Conservation (phyloP, 345 rosid genomes). For the Euphorbia pulcherrima region DNA sequence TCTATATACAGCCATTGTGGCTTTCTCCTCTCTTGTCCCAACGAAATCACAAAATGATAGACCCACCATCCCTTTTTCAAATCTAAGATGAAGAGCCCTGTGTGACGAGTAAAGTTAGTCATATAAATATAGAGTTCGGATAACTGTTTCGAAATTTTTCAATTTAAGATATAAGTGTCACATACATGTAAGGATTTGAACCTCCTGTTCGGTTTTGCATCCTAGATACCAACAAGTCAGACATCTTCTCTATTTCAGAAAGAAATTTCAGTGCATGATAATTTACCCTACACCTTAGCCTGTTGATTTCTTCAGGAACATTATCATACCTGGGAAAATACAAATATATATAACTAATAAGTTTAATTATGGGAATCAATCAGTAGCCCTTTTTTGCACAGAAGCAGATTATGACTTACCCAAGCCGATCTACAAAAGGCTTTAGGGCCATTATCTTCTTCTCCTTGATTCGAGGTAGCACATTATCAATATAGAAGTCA, state of each 20-base stretch:
- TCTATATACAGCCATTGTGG: conserved; percentile 85
- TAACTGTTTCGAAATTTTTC: conserved; percentile 12
- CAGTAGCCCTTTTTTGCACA: conserved; percentile 4
- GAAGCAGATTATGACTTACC: conserved; percentile 46
- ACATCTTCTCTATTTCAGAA: conserved; percentile 86
- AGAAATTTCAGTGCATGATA: conserved; percentile 98
- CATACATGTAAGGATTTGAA: conserved; percentile 83
- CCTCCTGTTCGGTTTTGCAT: conserved; percentile 95
- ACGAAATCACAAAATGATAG: conserved; percentile 96
- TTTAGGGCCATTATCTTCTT: conserved; percentile 98
- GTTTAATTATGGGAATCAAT: conserved; percentile 7
- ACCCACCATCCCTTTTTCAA: conserved; percentile 99
- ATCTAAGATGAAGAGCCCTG: conserved; percentile 99
- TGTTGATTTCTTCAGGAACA: conserved; percentile 94
- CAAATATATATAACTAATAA: conserved; percentile 15
- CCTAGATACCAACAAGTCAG: conserved; percentile 79
- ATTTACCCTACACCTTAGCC: conserved; percentile 96
- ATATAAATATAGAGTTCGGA: conserved; percentile 11
- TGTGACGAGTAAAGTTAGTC: conserved; percentile 20
- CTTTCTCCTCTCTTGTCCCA: conserved; percentile 97
- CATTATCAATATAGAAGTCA: conserved; percentile 96
- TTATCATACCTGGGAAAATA: conserved; percentile 74
- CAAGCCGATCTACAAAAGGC: conserved; percentile 99
- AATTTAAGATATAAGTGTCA: conserved; percentile 19
- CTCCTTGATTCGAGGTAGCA: conserved; percentile 93